phyloP scores from a whole-genome alignment of 2,329 filamentous ascomycete species.

The Penicillium sp. region DNA sequence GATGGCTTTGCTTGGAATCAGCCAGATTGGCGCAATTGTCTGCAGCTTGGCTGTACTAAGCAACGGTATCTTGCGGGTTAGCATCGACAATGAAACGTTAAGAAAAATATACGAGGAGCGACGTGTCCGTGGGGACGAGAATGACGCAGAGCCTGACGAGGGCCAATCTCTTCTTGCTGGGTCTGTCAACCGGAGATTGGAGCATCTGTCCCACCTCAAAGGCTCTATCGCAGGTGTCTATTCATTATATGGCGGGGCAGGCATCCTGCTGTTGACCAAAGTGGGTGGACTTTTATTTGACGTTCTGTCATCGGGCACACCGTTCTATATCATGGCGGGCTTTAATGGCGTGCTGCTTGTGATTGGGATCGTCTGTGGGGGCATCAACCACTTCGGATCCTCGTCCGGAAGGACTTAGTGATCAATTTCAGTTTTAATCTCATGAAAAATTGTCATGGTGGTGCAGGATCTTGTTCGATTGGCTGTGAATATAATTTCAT shows the following conservation, averaged over 20 bases:
- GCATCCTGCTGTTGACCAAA: conserved; percentile 89
- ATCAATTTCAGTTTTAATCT: neutral
- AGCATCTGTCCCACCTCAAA: conserved; percentile 64
- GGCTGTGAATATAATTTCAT: neutral
- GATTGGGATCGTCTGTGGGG: conserved; percentile 31
- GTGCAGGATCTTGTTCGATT: neutral
- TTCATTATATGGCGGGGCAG: conserved; percentile 82
- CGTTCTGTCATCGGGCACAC: conserved; percentile 66
- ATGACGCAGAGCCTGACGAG: conserved; percentile 22
- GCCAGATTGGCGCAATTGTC: conserved; percentile 94
- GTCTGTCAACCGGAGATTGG: conserved; percentile 21
- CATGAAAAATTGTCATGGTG: neutral
- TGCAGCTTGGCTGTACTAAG: conserved; percentile 89
- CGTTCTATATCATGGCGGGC: conserved; percentile 89
- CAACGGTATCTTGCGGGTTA: conserved; percentile 65
- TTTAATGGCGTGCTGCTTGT: conserved; percentile 75
- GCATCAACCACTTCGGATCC: conserved; percentile 22
- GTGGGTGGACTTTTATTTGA: conserved; percentile 86
- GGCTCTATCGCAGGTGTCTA: conserved; percentile 95
- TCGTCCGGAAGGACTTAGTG: conserved; percentile 7
- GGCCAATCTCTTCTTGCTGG: conserved; percentile 31
- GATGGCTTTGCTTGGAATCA: conserved; percentile 78
- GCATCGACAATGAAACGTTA: conserved; percentile 16
- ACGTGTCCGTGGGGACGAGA: conserved; percentile 6
- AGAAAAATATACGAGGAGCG: conserved; percentile 17